Evolutionary conservation across 2,329 filamentous ascomycete species (phyloP).

Genomic region (Colletotrichum tofieldiae): DNA sequence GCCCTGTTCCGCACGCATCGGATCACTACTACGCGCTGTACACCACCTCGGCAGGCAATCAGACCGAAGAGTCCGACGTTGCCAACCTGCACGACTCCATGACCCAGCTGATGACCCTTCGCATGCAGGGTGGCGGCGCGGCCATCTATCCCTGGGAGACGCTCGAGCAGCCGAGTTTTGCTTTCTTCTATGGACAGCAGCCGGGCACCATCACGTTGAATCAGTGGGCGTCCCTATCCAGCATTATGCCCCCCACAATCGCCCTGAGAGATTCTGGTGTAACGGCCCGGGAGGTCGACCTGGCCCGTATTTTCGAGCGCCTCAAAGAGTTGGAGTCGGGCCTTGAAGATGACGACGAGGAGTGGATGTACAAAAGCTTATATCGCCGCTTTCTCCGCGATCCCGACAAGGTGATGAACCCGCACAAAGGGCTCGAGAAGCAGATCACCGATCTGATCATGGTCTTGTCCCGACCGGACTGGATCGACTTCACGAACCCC

Average conservation of each 20-base stretch:
- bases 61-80: conserved; percentile 61
- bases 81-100: conserved; percentile 69
- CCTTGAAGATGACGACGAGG: conserved; percentile 70
- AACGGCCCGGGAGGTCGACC: conserved; percentile 72
- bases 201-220: conserved; percentile 82
- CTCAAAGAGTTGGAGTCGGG: conserved; percentile 71
- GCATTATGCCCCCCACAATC: conserved; percentile 69
- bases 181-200: conserved; percentile 76
- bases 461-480: conserved; percentile 77
- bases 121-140: conserved; percentile 58
- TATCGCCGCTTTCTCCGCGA: conserved; percentile 79
- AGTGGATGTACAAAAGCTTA: conserved; percentile 74
- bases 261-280: conserved; percentile 72
- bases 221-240: conserved; percentile 75
- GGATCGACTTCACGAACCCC: conserved; percentile 81
- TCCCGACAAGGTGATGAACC: conserved; percentile 72
- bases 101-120: conserved; percentile 72
- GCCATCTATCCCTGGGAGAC: conserved; percentile 76
- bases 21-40: conserved; percentile 72
- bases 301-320: conserved; percentile 72
- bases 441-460: conserved; percentile 82
- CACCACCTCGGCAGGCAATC: conserved; percentile 65
- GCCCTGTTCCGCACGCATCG: conserved; percentile 68
- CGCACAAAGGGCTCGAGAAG: conserved; percentile 76
- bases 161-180: conserved; percentile 81